Evolutionary conservation across 306 rosid genomes (phyloP).

Genomic region (Fagus sylvatica): DNA sequence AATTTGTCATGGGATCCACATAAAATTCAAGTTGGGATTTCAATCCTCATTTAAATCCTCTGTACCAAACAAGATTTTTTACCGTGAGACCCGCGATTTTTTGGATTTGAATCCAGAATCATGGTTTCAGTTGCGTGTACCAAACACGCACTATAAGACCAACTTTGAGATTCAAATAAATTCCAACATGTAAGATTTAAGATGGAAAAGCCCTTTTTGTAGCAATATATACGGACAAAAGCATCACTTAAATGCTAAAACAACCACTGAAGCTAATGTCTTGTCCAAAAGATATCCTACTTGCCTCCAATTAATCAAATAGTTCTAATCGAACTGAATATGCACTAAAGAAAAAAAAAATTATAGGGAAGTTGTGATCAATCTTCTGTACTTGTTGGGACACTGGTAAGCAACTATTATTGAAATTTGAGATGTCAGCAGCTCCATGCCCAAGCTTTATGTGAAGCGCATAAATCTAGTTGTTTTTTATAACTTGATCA

Average conservation of each 20-base stretch:
- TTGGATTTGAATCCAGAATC: too few species aligned
- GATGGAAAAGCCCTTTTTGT: not conserved
- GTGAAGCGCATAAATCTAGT: not conserved
- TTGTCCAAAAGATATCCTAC: not conserved
- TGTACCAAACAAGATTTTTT: too few species aligned
- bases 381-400: slow-evolving; percentile 2
- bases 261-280: not conserved
- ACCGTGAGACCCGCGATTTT: too few species aligned
- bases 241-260: not conserved
- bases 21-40: too few species aligned
- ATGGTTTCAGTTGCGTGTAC: too few species aligned
- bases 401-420: not conserved
- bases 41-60: too few species aligned
- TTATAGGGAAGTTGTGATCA: not conserved
- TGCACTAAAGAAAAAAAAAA: not conserved
- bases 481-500: not conserved
- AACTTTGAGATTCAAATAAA: not conserved
- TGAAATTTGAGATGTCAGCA: not conserved
- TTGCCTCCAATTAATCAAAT: not conserved
- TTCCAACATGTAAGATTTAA: not conserved
- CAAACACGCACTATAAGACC: too few species aligned
- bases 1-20: too few species aligned
- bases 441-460: slow-evolving; percentile 2
- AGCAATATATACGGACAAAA: not conserved
- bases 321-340: not conserved